A percentile compares a stretch with the other conserved stretches of the same genome.
phyloP scores from a whole-genome alignment of 192 early-diverging fungal species.

The Coemansia pectinata region DNA sequence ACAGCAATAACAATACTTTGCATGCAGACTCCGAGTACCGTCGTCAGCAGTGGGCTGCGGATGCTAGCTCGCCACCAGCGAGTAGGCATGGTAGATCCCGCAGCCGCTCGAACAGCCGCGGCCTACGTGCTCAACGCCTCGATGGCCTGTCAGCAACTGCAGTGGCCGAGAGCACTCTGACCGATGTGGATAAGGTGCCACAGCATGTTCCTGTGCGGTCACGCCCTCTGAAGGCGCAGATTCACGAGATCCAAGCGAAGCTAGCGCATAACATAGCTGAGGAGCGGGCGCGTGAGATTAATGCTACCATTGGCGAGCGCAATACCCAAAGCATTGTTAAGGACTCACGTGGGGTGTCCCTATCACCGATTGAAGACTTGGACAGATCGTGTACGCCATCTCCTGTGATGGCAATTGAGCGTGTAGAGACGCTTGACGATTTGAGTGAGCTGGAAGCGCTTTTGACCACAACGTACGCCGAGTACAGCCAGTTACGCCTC shows the following conservation, averaged over 20 bases:
- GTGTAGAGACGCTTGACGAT: constrained; percentile 34
- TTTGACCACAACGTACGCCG: constrained; percentile 21
- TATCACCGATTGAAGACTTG: constrained; percentile 21
- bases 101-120: constrained; percentile 29
- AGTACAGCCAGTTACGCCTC: constrained; percentile 45
- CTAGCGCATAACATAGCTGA: constrained; percentile 29
- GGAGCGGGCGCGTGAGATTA: constrained; percentile 3
- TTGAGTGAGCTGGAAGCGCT: constrained; percentile 17
- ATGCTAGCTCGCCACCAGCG: constrained; percentile 7
- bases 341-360: constrained; percentile 32
- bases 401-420: constrained; percentile 6
- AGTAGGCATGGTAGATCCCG: background rate
- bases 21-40: constrained; percentile 24
- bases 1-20: background rate
- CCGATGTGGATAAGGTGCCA: background rate
- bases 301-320: background rate
- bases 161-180: background rate
- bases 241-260: constrained; percentile 21
- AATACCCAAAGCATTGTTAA: background rate
- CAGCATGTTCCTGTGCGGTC: constrained; percentile 28
- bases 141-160: background rate
- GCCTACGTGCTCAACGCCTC: background rate
- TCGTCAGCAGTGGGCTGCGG: constrained; percentile 1
- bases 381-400: constrained; percentile 13
- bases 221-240: constrained; percentile 29